These are phyloP conservation scores for Thinopyrum elongatum DNA, from an alignment of 176 grass and related monocot genomes.

Conservation along the genomic window DNA sequence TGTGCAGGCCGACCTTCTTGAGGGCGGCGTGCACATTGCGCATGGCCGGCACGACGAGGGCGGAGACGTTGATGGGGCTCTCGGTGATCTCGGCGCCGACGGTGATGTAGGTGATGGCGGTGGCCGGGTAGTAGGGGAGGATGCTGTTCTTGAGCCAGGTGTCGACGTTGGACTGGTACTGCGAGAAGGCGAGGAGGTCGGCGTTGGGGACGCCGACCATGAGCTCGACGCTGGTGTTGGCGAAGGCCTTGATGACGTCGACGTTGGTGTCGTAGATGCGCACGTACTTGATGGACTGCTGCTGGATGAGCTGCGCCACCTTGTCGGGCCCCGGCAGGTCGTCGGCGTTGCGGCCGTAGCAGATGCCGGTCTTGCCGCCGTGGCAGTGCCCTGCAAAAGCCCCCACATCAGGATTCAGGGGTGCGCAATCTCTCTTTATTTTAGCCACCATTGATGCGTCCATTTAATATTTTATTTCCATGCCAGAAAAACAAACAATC, in stretches of 20 bases:
- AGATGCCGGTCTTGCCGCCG: slow-evolving; percentile 80
- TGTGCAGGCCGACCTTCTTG: slow-evolving; percentile 88
- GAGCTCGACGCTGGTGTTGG: slow-evolving; percentile 89
- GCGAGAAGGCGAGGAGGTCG: slow-evolving; percentile 91
- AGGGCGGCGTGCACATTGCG: slow-evolving; percentile 74
- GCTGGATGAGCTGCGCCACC: slow-evolving; percentile 64
- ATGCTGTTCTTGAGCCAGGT: slow-evolving; percentile 98
- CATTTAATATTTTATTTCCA: background rate
- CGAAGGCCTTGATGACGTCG: slow-evolving; percentile 89
- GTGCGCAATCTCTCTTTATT: background rate
- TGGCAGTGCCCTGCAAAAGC: slow-evolving; percentile 47
- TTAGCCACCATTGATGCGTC: background rate
- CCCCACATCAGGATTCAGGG: background rate
- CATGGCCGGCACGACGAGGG: slow-evolving; percentile 89
- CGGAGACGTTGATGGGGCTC: slow-evolving; percentile 55
- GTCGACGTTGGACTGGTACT: slow-evolving; percentile 98
- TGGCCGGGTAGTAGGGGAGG: slow-evolving; percentile 87
- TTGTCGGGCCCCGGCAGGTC: slow-evolving; percentile 91
- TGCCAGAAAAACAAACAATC: background rate
- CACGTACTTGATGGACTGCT: slow-evolving; percentile 85
- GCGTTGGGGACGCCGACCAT: slow-evolving; percentile 95
- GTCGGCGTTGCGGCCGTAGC: slow-evolving; percentile 91
- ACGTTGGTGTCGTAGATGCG: slow-evolving; percentile 95
- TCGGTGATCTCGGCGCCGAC: slow-evolving; percentile 95
- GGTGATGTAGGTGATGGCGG: slow-evolving; percentile 78